Evolutionary conservation across 352 stramenopile species (phyloP).

Genomic region (Globisporangium camurandrum): DNA sequence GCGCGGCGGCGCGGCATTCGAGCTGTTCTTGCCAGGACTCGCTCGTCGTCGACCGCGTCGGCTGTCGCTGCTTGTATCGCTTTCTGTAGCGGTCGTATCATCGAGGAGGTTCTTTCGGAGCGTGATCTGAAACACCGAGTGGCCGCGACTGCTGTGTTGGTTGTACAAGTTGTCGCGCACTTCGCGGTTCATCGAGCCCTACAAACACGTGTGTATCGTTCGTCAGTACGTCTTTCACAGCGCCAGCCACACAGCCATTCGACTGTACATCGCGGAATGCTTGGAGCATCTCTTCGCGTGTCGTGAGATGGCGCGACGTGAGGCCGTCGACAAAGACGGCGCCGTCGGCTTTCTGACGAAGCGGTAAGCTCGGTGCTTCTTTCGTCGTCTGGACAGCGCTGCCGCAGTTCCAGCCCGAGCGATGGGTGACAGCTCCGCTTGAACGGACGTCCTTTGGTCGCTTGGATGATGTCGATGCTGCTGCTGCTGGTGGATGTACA

Average conservation of each 20-base stretch:
- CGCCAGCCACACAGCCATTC: neutral
- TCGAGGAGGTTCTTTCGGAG: constrained; percentile 27
- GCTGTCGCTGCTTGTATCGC: neutral
- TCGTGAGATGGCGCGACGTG: constrained; percentile 41
- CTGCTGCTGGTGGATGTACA: neutral
- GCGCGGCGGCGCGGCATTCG: constrained; percentile 9
- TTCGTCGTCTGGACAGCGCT: constrained; percentile 27
- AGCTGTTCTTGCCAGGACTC: neutral
- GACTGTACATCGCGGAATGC: constrained; percentile 47
- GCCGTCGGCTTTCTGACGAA: constrained; percentile 60
- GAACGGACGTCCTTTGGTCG: constrained; percentile 5
- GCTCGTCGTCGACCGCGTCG: no score
- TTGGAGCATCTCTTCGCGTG: constrained; percentile 37
- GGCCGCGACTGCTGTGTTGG: constrained; percentile 55
- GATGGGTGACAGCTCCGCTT: constrained; percentile 16
- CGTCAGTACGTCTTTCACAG: neutral
- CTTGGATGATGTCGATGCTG: constrained; percentile 3
- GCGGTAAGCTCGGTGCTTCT: constrained; percentile 39
- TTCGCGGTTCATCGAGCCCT: constrained; percentile 61
- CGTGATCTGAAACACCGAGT: constrained; percentile 71
- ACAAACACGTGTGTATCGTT: neutral
- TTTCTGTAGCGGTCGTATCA: neutral
- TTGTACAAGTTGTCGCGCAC: constrained; percentile 72
- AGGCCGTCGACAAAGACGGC: constrained; percentile 66
- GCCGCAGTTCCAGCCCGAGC: constrained; percentile 44